These are phyloP conservation scores for Trichoderma guizhouense DNA, from an alignment of 2,329 filamentous ascomycete species.

Conservation along the genomic window DNA sequence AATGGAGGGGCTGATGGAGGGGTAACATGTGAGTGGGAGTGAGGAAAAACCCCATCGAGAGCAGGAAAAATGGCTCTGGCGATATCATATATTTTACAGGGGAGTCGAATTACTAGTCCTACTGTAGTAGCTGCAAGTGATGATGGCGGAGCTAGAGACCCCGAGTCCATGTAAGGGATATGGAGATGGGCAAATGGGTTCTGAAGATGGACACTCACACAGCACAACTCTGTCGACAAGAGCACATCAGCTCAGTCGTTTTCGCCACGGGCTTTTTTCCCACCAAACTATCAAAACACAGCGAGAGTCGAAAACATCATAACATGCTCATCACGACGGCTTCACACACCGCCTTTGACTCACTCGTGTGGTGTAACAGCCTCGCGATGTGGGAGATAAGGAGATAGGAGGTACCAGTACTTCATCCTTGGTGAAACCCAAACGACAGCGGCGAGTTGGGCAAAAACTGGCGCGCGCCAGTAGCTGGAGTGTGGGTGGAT, in stretches of 20 bases:
- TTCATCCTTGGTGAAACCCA: neutral
- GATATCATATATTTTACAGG: slow-evolving; percentile 1
- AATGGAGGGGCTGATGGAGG: slow-evolving; percentile 18
- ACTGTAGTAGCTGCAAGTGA: neutral
- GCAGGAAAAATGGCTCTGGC: neutral
- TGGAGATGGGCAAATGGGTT: neutral
- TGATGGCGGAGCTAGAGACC: neutral
- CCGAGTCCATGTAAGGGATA: neutral
- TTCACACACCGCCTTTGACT: slow-evolving; percentile 6
- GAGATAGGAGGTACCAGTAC: neutral
- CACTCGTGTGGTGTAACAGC: neutral
- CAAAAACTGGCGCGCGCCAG: slow-evolving; percentile 14
- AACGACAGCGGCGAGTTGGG: slow-evolving; percentile 12
- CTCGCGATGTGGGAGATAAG: neutral
- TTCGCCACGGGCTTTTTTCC: neutral
- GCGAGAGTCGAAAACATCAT: neutral
- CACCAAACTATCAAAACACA: neutral
- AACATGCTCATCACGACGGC: neutral
- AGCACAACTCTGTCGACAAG: neutral
- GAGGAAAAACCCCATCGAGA: neutral
- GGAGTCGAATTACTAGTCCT: neutral
- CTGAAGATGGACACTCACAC: neutral
- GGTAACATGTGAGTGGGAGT: neutral
- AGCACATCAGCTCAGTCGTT: neutral
- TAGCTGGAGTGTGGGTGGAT: slow-evolving; percentile 10